Evolutionary conservation across 2,329 filamentous ascomycete species (phyloP).

Genomic region (Exophiala mesophila): DNA sequence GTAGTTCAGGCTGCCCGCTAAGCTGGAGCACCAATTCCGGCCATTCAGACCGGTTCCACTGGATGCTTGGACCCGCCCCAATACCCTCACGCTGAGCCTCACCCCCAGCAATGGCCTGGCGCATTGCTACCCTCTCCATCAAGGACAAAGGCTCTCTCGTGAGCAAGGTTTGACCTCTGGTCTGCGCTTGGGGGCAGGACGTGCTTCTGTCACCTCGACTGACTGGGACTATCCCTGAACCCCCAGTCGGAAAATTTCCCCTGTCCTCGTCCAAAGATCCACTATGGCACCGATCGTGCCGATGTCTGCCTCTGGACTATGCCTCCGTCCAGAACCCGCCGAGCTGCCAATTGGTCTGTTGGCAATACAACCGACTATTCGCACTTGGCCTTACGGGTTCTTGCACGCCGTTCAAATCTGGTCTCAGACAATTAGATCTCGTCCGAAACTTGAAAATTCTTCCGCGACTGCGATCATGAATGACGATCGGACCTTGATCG

Average conservation of each 20-base stretch:
- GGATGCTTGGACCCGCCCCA: too few relatives aligned
- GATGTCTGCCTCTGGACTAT: constrained; percentile 1
- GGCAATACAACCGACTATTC: constrained; percentile 14
- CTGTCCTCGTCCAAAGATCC: not conserved
- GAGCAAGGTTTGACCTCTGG: too few relatives aligned
- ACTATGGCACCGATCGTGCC: constrained; percentile 5
- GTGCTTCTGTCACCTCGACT: constrained; percentile 2
- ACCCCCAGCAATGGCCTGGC: too few relatives aligned
- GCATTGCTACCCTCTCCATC: too few relatives aligned
- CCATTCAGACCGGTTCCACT: too few relatives aligned
- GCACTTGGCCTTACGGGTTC: constrained; percentile 14
- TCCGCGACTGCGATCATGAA: too few relatives aligned
- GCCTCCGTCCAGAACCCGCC: constrained; percentile 1
- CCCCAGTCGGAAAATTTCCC: constrained; percentile 21
- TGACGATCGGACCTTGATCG: too few relatives aligned
- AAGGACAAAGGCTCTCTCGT: too few relatives aligned
- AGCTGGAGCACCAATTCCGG: too few relatives aligned
- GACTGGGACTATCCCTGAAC: constrained; percentile 1
- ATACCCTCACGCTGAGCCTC: too few relatives aligned
- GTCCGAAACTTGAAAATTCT: constrained; percentile 9
- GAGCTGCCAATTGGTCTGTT: constrained; percentile 14
- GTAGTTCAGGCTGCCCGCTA: too few relatives aligned
- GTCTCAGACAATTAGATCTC: constrained; percentile 13
- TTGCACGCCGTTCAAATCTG: constrained; percentile 10
- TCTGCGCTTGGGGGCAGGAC: too few relatives aligned